These are phyloP conservation scores for Suillus plorans DNA, from an alignment of 768 basidiomycete species.

Conservation along the genomic window DNA sequence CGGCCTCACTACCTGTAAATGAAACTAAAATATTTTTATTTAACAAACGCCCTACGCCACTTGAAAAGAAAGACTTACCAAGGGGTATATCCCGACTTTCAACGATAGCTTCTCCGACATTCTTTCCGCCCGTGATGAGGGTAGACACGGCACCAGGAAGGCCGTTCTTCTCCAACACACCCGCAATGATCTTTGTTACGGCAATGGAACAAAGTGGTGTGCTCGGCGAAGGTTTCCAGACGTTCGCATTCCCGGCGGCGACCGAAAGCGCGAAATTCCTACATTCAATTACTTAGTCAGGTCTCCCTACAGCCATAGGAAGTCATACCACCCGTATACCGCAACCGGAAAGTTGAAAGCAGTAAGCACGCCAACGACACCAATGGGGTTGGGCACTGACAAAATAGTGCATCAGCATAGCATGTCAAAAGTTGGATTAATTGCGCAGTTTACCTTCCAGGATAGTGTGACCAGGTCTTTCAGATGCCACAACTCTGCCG, in stretches of 20 bases:
- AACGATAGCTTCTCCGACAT: slow-evolving; percentile 77
- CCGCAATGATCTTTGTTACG: slow-evolving; percentile 78
- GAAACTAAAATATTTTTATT: slow-evolving; percentile 55
- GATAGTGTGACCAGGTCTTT: slow-evolving; percentile 88
- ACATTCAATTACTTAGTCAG: slow-evolving; percentile 4
- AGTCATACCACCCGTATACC: slow-evolving; percentile 80
- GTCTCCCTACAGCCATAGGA: not conserved
- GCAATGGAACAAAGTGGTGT: slow-evolving; percentile 93
- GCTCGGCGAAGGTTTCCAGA: slow-evolving; percentile 94
- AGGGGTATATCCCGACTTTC: slow-evolving; percentile 75
- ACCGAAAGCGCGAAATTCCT: slow-evolving; percentile 92
- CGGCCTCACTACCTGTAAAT: slow-evolving; percentile 91
- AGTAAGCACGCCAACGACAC: slow-evolving; percentile 71
- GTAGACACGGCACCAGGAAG: slow-evolving; percentile 83
- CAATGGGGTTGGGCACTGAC: slow-evolving; percentile 87
- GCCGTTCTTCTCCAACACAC: slow-evolving; percentile 78
- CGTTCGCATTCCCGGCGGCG: slow-evolving; percentile 86
- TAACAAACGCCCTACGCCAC: not conserved
- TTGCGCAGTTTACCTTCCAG: slow-evolving; percentile 62
- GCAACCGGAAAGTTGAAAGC: slow-evolving; percentile 98
- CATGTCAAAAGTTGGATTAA: slow-evolving; percentile 4
- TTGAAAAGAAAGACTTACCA: slow-evolving; percentile 42
- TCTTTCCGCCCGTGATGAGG: slow-evolving; percentile 80
- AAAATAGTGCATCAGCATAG: slow-evolving; percentile 16
- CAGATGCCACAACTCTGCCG: slow-evolving; percentile 82